Evolutionary conservation across 768 basidiomycete genomes (phyloP).

Genomic region (Naematelia encephala): DNA sequence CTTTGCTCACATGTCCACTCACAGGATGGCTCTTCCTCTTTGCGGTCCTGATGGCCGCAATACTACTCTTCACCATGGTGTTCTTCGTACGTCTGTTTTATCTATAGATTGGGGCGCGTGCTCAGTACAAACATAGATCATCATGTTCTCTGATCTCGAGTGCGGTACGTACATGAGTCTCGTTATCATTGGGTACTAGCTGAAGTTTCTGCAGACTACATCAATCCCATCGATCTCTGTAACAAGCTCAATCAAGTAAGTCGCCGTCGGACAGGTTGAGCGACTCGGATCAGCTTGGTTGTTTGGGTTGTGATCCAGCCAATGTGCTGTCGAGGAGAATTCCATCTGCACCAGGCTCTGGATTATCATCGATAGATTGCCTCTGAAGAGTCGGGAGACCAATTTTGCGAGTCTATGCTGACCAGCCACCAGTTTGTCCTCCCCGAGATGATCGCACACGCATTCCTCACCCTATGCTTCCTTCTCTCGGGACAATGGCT

Average conservation of each 20-base stretch:
- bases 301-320: background rate
- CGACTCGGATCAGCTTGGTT: too few relatives aligned
- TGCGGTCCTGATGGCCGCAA: slow-evolving; percentile 90
- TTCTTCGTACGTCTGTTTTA: slow-evolving; percentile 76
- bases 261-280: slow-evolving; percentile 19
- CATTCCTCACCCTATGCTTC: slow-evolving; percentile 84
- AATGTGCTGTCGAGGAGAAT: too few relatives aligned
- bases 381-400: background rate
- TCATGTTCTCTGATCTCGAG: slow-evolving; percentile 99
- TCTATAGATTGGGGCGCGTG: background rate
- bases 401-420: too few relatives aligned
- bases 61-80: slow-evolving; percentile 95
- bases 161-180: slow-evolving; percentile 57
- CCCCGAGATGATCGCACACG: slow-evolving; percentile 93
- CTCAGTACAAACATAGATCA: slow-evolving; percentile 70
- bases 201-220: slow-evolving; percentile 62
- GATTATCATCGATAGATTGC: slow-evolving; percentile 2
- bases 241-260: slow-evolving; percentile 96
- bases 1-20: too few relatives aligned
- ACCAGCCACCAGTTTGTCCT: slow-evolving; percentile 76
- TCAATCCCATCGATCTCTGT: slow-evolving; percentile 99
- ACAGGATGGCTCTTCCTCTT: slow-evolving; percentile 96
- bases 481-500: slow-evolving; percentile 93
- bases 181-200: background rate
- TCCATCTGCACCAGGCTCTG: too few relatives aligned